phyloP scores from a whole-genome alignment of 352 stramenopile species.

The Phytophthora lateralis region DNA sequence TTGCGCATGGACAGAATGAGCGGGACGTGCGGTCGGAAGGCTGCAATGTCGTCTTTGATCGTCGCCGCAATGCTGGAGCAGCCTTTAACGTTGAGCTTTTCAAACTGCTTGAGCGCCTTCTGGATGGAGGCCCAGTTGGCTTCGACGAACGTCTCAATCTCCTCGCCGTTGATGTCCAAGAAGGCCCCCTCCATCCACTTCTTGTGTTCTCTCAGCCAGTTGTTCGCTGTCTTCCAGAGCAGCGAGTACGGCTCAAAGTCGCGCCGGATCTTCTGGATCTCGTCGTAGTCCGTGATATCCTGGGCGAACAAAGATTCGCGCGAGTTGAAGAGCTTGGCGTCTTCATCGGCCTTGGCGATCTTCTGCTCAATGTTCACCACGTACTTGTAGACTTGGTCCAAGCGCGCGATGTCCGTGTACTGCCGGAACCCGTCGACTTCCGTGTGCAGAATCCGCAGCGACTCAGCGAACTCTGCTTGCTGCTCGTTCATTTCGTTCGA shows the following conservation, averaged over 20 bases:
- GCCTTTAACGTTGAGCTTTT: constrained; percentile 86
- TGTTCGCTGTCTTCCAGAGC: constrained; percentile 92
- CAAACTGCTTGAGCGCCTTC: constrained; percentile 94
- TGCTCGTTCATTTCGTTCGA: constrained; percentile 92
- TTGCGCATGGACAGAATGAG: constrained; percentile 91
- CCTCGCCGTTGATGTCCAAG: constrained; percentile 90
- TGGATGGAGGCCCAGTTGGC: constrained; percentile 83
- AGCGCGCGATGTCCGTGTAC: constrained; percentile 84
- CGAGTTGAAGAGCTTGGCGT: constrained; percentile 92
- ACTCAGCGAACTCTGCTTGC: constrained; percentile 91
- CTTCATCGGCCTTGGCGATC: constrained; percentile 88
- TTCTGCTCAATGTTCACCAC: constrained; percentile 88
- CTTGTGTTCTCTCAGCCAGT: constrained; percentile 92
- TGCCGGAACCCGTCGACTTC: constrained; percentile 89
- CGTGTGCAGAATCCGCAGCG: constrained; percentile 80
- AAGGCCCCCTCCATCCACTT: constrained; percentile 94
- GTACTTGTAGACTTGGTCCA: constrained; percentile 90
- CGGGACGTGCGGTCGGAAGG: constrained; percentile 90
- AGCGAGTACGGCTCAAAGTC: constrained; percentile 95
- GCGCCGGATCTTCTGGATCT: constrained; percentile 90
- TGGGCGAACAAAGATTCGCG: constrained; percentile 89
- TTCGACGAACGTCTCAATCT: constrained; percentile 92
- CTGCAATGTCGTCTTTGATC: constrained; percentile 92
- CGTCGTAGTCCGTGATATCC: constrained; percentile 91
- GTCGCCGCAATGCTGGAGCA: constrained; percentile 87